These are phyloP conservation scores for Astragalus glycyphyllos DNA, from an alignment of 306 rosid genomes.

Conservation along the genomic window DNA sequence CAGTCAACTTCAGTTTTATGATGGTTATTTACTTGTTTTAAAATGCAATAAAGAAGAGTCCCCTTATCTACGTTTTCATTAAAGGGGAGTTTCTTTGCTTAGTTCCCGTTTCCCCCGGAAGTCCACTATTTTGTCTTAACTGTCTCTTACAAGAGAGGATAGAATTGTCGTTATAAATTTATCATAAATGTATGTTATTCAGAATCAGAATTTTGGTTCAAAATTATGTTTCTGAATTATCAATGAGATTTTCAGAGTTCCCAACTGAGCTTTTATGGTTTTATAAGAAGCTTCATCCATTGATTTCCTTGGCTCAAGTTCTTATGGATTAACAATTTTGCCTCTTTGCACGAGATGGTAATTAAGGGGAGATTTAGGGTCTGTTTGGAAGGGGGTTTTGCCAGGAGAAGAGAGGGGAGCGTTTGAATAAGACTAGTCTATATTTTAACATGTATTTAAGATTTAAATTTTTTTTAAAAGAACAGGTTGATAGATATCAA, in stretches of 20 bases:
- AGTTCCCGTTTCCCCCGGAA: not conserved
- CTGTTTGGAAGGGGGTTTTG: too few species aligned
- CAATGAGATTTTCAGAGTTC: not conserved
- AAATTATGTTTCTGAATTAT: not conserved
- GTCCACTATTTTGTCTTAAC: not conserved
- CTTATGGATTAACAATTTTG: too few species aligned
- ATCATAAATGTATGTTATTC: not conserved
- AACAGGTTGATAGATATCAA: too few species aligned
- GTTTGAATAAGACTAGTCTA: too few species aligned
- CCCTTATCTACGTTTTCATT: not conserved
- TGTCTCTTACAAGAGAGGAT: not conserved
- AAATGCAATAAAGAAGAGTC: conserved; percentile 41
- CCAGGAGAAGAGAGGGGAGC: too few species aligned
- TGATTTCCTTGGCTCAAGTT: not conserved
- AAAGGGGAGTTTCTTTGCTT: conserved; percentile 4
- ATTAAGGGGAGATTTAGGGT: too few species aligned
- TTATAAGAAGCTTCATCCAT: not conserved
- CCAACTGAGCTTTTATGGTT: not conserved
- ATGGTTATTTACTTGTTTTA: conserved; percentile 28
- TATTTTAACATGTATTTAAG: too few species aligned
- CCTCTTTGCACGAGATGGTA: too few species aligned
- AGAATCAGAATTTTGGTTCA: not conserved
- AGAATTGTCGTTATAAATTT: not conserved
- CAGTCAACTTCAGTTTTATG: conserved; percentile 36
- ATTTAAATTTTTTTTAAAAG: too few species aligned